Percentiles rank a stretch among this genome's conserved stretches.
phyloP scores from a whole-genome alignment of 768 basidiomycete species.

The Mycena olivaceomarginata region DNA sequence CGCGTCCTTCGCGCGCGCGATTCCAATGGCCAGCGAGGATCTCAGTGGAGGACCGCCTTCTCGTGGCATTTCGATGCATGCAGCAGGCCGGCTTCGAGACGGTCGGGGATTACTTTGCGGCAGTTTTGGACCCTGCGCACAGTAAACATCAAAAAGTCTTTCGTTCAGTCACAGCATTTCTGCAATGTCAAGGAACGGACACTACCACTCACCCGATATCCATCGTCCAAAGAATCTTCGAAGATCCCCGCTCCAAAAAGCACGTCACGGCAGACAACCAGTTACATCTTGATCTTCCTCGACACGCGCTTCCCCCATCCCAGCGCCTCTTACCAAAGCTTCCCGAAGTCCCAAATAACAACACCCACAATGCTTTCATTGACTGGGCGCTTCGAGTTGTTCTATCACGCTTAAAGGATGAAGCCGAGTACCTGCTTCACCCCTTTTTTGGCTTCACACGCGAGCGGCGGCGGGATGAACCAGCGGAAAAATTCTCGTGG shows the following conservation, averaged over 20 bases:
- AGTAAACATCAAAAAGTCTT: conserved; percentile 11
- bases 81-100: conserved; percentile 27
- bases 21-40: conserved; percentile 14
- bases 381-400: conserved; percentile 29
- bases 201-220: conserved; percentile 5
- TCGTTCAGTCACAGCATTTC: conserved; percentile 23
- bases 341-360: not conserved
- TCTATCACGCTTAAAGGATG: not conserved
- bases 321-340: conserved; percentile 14
- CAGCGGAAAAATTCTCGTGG: conserved; percentile 17
- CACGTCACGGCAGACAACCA: not conserved
- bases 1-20: not conserved
- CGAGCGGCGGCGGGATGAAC: conserved; percentile 2
- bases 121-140: not conserved
- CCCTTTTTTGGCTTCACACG: conserved; percentile 19
- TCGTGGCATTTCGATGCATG: conserved; percentile 22
- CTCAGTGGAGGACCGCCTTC: conserved; percentile 17
- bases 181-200: not conserved
- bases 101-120: conserved; percentile 8
- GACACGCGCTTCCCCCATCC: conserved; percentile 29
- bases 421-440: not conserved
- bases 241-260: conserved; percentile 6
- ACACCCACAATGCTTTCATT: conserved; percentile 17
- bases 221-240: conserved; percentile 18
- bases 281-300: conserved; percentile 15